phyloP scores from a whole-genome alignment of 1,139 yeast species.

The Taphrina populina region DNA sequence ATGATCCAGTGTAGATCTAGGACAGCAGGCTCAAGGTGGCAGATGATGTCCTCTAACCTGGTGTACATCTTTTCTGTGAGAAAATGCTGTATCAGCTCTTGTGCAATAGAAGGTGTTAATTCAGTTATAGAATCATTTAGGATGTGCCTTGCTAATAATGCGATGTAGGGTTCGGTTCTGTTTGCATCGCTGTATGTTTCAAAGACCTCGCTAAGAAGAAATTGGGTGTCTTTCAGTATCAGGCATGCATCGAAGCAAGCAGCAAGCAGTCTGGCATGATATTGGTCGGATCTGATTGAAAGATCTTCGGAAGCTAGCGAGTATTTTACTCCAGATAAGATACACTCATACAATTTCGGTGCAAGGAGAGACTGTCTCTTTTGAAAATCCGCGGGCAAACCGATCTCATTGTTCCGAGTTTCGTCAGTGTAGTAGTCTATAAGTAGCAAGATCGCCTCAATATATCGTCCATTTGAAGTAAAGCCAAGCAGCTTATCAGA shows the following conservation, averaged over 20 bases:
- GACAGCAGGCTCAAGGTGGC: slow-evolving; percentile 61
- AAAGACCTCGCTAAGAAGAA: slow-evolving; percentile 55
- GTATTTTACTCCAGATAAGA: slow-evolving; percentile 41
- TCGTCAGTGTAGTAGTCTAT: slow-evolving; percentile 55
- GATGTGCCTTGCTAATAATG: slow-evolving; percentile 55
- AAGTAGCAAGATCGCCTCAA: slow-evolving; percentile 58
- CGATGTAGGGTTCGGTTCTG: slow-evolving; percentile 51
- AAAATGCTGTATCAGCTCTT: slow-evolving; percentile 57
- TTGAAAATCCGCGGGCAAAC: slow-evolving; percentile 54
- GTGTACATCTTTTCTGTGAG: slow-evolving; percentile 50
- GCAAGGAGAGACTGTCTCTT: slow-evolving; percentile 54
- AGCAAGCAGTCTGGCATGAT: background rate
- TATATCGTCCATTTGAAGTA: slow-evolving; percentile 54
- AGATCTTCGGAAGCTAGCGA: slow-evolving; percentile 17
- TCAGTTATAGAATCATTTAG: slow-evolving; percentile 50
- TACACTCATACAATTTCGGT: slow-evolving; percentile 58
- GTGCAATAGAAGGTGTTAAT: slow-evolving; percentile 64
- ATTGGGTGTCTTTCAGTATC: slow-evolving; percentile 47
- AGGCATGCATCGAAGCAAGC: slow-evolving; percentile 50
- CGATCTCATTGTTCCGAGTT: slow-evolving; percentile 53
- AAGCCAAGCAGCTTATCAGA: slow-evolving; percentile 60
- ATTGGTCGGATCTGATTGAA: slow-evolving; percentile 2
- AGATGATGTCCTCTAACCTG: slow-evolving; percentile 61
- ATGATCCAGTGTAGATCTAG: slow-evolving; percentile 74
- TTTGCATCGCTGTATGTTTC: slow-evolving; percentile 50